Base-by-base conservation (phyloP, 106 monocot species). In the Allium fistulosum region DNA sequence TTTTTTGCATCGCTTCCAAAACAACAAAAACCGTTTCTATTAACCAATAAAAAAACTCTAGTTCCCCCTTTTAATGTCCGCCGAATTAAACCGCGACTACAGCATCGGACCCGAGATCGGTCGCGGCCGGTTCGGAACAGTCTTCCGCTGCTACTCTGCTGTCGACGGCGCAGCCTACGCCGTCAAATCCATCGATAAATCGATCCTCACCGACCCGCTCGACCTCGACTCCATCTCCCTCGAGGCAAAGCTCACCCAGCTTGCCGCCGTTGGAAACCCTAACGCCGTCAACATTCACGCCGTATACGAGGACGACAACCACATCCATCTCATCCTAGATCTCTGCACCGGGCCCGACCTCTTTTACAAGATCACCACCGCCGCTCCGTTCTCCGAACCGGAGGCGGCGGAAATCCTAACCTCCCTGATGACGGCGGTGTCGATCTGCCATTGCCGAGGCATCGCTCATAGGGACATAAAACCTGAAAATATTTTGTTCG, bases 381-480 rank as follows among this genome's bases (percentile, higher is more conserved):
- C 65, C 46, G 68, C 51, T 3, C 68, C 70, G 0, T 17, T 80
- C 66, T 16, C 64, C 6, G 80, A 87, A 57, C 46, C 61, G 13
- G 80, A 71, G n/a, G 82, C 82, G 9, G 75, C 59, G 4, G 59
- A 4, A 10, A 46, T 87, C n/a, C 45, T 83, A 66, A 15, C 59
- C 5, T 62, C 48, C 51, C 62, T 87, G 57, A 80, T 80, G 83
- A 72, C 75, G 66, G 77, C 83, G 50, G 66, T 87, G 63, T 75
- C 75, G 13, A 73, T 72, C 64, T 87, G 87, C 72, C 87, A 87
- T 75, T 69, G 69, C 47, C 59, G 72, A 2, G 80, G 83, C 13
- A 74, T 87, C 26, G 79, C 80, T 27, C 95, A 95, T 75, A 78
- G 95, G 46, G 95, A 95, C 66, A 46, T 95, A 45, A 91, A 95